These are phyloP conservation scores for Claviceps purpurea DNA, from an alignment of 2,329 filamentous ascomycete species.

Conservation along the genomic window DNA sequence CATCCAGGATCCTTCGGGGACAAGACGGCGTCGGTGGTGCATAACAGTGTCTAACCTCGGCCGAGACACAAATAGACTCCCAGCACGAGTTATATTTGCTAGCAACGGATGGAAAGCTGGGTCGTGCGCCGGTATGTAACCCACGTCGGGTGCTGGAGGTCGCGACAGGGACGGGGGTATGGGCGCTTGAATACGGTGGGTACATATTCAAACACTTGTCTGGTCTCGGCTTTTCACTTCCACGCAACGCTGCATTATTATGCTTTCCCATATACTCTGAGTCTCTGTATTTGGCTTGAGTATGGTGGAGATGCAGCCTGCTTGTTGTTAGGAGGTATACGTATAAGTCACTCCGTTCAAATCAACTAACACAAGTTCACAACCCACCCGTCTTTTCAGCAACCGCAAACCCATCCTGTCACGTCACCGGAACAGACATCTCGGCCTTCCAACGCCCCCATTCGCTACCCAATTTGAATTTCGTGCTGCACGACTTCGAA, in stretches of 20 bases:
- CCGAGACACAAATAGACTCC: constrained; percentile 17
- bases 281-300: not conserved
- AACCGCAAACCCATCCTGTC: constrained; percentile 23
- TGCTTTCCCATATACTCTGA: no score
- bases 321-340: not conserved
- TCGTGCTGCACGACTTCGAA: constrained; percentile 40
- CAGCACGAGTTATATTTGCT: constrained; percentile 21
- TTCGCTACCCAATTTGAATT: constrained; percentile 32
- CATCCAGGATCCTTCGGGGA: no score
- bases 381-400: constrained; percentile 12
- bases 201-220: no score
- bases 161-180: constrained; percentile 38
- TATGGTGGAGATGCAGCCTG: no score
- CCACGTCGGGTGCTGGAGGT: constrained; percentile 32
- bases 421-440: constrained; percentile 32
- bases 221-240: no score
- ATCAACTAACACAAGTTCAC: not conserved
- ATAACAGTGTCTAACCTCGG: no score
- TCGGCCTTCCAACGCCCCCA: constrained; percentile 30
- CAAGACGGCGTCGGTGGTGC: no score
- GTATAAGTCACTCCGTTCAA: not conserved
- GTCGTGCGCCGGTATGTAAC: constrained; percentile 28
- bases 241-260: no score
- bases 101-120: constrained; percentile 28
- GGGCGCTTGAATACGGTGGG: constrained; percentile 35